phyloP scores from a whole-genome alignment of 2,329 filamentous ascomycete genomes.

The Trichoderma atroviride region DNA sequence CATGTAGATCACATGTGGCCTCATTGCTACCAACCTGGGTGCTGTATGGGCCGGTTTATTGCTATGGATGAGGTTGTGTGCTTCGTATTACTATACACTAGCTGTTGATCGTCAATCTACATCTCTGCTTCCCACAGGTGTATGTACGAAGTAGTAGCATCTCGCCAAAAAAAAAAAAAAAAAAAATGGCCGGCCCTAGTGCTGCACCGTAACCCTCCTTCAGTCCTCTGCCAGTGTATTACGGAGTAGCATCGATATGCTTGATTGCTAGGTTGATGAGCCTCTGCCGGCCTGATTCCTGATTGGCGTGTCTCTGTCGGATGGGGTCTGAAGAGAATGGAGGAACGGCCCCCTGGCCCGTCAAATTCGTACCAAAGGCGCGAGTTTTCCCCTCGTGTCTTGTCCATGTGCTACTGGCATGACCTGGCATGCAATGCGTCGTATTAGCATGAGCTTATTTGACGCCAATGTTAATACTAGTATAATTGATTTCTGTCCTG shows the following conservation, averaged over 20 bases:
- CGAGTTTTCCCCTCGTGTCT: neutral
- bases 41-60: neutral
- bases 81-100: neutral
- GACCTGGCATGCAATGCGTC: neutral
- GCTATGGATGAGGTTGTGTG: neutral
- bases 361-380: conserved; percentile 6
- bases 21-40: neutral
- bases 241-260: conserved; percentile 10
- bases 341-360: neutral
- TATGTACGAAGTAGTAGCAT: neutral
- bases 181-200: conserved; percentile 15
- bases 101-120: neutral
- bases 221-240: neutral
- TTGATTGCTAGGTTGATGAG: conserved; percentile 12
- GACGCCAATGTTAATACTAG: neutral
- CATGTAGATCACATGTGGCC: neutral
- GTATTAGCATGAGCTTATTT: neutral
- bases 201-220: conserved; percentile 17
- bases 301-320: conserved; percentile 9
- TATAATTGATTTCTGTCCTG: neutral
- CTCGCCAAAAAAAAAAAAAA: neutral
- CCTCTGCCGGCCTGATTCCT: conserved; percentile 7
- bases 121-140: neutral
- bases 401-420: neutral
- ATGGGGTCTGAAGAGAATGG: neutral